A percentile compares a stretch with the other conserved stretches of the same genome.
phyloP scores from a whole-genome alignment of 306 rosid species.

The Lablab purpureus region DNA sequence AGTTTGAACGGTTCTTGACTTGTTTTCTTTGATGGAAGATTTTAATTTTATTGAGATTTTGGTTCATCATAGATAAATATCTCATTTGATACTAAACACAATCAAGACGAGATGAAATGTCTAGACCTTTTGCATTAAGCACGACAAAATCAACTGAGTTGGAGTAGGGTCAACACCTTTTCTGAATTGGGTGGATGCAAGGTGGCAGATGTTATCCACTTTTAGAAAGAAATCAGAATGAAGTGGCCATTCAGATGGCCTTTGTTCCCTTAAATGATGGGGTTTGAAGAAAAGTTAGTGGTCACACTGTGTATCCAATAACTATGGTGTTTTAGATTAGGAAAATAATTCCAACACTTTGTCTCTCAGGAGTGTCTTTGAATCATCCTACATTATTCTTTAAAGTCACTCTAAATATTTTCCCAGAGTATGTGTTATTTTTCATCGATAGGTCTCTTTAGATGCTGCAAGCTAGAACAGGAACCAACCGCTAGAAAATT shows the following conservation, averaged over 20 bases:
- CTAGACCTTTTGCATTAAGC: neutral
- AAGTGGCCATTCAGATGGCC: conserved; percentile 20
- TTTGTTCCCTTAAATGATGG: conserved; percentile 20
- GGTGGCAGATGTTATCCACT: conserved; percentile 45
- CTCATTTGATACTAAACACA: neutral
- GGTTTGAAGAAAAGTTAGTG: conserved; percentile 25
- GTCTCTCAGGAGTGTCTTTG: neutral
- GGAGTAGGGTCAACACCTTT: conserved; percentile 34
- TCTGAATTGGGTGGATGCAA: conserved; percentile 23
- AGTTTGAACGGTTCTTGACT: conserved; percentile 3
- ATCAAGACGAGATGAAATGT: neutral
- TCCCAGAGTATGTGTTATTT: neutral
- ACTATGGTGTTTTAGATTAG: neutral
- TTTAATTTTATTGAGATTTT: conserved; percentile 16
- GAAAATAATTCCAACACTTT: neutral
- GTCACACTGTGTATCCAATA: neutral
- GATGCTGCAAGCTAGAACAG: neutral
- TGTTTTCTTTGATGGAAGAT: neutral
- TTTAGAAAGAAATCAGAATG: conserved; percentile 37
- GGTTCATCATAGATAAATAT: neutral
- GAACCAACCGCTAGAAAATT: neutral
- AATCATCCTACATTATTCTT: neutral
- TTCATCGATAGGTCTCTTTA: neutral
- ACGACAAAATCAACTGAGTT: conserved; percentile 21
- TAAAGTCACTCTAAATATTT: conserved; percentile 9